Base-by-base conservation (phyloP, 768 basidiomycete species). In the Kondoa malvinella region DNA sequence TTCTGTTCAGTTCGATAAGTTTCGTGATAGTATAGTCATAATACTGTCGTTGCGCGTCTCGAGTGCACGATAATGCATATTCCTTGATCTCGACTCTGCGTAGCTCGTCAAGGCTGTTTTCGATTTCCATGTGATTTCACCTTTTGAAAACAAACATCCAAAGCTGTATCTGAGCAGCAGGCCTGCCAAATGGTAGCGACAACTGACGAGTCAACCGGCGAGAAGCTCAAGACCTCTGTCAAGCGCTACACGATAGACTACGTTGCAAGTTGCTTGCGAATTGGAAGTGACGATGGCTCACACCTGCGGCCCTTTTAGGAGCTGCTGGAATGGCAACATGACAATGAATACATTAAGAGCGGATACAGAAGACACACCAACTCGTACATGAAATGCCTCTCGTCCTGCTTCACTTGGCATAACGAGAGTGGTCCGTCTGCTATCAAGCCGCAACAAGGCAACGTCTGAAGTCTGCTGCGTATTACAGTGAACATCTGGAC, bases 401-500 rank as follows among this genome's bases (percentile, higher is more conserved):
- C 25, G 31, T 61, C 67, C 8, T 33, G 59, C 31, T 56, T 70
- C 31, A 60, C 33, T 14, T 67, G 61, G 16, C 61, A 67, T 56
- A 57, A 27, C 26, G 66, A 66, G 60, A 69, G 4, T 15, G n/a
- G 40, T 50, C 21, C 21, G 40, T 50, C 40, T 8, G n/a, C n/a
- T n/a, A n/a, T 21, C 40, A 21, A 21, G 40, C 40, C 21, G 21
- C 21, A 8, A 21, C 40, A 50, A 50, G 40, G 40, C 40, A 50
- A 21, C 8, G 40, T n/a, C 8, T 50, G 21, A 50, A 8, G 40
- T 50, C 21, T 50, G 12, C 8, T 50, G 12, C 8, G 40, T 21
- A 21, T 8, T 8, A 8, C 21, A 21, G 67, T 70, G 8, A 70
- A 70, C 66, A 68, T 70, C 1, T 26, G 63, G 27, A 67, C 69